Base-by-base conservation (phyloP, 2,329 filamentous ascomycete genomes). In the Claviceps pazoutovae region DNA sequence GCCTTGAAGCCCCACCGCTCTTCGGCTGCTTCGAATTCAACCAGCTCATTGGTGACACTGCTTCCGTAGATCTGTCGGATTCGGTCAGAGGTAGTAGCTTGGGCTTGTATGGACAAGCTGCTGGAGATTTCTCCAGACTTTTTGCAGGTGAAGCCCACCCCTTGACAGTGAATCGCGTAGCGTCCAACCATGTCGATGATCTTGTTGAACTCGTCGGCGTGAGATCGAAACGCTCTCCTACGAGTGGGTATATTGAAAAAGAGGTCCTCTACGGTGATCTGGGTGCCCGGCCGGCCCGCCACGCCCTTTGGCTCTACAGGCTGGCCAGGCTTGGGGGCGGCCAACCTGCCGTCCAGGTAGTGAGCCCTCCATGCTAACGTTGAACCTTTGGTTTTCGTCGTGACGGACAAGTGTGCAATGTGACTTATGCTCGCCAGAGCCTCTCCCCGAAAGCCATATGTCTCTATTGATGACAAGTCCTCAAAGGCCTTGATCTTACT, bases 381-480 rank as follows among this genome's bases (percentile, higher is more conserved):
- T 0, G 90, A 95, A 44, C 88, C 83, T 53, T 86, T 84, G 1
- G 90, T 97, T 66, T 89, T 94, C 7, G 94, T 98, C 1, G 91
- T 97, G 44, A 98, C 88, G 4, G 84, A 88, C 21, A 98, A 75
- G 71, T 98, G 94, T 37, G 94, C 91, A 60, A 98, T 96, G 65
- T 98, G 93, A 63, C 91, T 97, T 66, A 98, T 98, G 68, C 93
- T 97, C 14, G 93, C 93, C 51, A 98, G 71, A 3, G 93, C 93
- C 68, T 98, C 93, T 51, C 93, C 93, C 50, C 93, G 85, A 63
- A 98, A 98, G n/a, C 93, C 93, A 66, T 98, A 98, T 1, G 93
- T 97, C 49, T 83, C 84, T 57, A 98, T 97, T 4, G 83, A 86
- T 42, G 81, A 81, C 47, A 98, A 74, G 65, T 98, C 93, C 65